Evolutionary conservation across 306 rosid species (phyloP).

Genomic region (Cicer pinnatifidum): DNA sequence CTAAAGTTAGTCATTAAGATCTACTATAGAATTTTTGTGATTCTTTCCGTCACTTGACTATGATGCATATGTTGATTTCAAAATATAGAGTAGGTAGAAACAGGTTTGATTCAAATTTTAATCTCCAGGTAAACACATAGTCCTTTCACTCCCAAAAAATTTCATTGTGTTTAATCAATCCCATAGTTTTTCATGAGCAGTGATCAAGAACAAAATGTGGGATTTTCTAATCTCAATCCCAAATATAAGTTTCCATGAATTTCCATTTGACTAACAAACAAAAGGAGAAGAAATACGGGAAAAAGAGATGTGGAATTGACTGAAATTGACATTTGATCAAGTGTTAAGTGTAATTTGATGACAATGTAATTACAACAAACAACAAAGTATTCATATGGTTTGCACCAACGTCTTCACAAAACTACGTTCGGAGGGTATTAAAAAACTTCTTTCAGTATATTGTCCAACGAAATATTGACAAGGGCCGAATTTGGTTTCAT

Average conservation of each 20-base stretch:
- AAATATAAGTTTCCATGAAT: constrained; percentile 5
- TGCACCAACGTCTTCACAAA: constrained; percentile 39
- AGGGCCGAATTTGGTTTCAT: constrained; percentile 27
- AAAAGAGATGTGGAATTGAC: constrained; percentile 17
- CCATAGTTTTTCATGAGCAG: neutral
- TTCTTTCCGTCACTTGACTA: neutral
- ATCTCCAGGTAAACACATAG: neutral
- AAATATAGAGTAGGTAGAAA: too few species aligned
- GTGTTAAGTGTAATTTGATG: constrained; percentile 42
- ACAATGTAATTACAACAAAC: constrained; percentile 39
- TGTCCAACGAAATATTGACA: constrained; percentile 35
- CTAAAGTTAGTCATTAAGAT: too few species aligned
- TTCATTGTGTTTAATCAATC: neutral
- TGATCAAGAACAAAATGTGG: neutral
- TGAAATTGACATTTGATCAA: constrained; percentile 16
- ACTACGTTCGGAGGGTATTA: constrained; percentile 18
- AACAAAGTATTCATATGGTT: constrained; percentile 32
- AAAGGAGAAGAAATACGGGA: neutral
- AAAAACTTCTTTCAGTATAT: constrained; percentile 18
- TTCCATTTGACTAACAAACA: constrained; percentile 13
- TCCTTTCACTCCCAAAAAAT: neutral
- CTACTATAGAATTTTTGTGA: too few species aligned
- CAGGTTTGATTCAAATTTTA: neutral
- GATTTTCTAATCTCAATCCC: neutral
- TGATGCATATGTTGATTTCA: neutral